A percentile compares a stretch with the other conserved stretches of the same genome.
These are phyloP conservation scores for Fusarium dimerum DNA, from an alignment of 2,329 filamentous ascomycete species.

Conservation along the genomic window DNA sequence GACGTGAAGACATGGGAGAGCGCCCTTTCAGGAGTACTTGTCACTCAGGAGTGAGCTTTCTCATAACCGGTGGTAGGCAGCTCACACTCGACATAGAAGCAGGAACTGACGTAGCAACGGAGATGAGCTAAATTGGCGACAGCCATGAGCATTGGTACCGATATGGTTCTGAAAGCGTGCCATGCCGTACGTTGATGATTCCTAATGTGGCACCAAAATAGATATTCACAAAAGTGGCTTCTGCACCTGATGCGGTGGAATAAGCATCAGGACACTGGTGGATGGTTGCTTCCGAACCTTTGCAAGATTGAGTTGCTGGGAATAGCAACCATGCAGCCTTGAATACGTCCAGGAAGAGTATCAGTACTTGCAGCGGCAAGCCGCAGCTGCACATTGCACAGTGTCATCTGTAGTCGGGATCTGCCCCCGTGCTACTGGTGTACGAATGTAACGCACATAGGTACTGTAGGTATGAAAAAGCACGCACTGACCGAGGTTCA, in stretches of 20 bases:
- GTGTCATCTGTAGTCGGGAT: slow-evolving; percentile 10
- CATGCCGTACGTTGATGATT: neutral
- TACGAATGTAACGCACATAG: slow-evolving; percentile 15
- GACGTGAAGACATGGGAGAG: too few relatives aligned
- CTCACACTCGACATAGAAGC: too few relatives aligned
- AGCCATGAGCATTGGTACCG: too few relatives aligned
- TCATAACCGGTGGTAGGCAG: too few relatives aligned
- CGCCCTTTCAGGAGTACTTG: too few relatives aligned
- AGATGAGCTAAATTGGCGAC: too few relatives aligned
- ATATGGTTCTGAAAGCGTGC: too few relatives aligned
- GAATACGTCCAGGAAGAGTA: slow-evolving; percentile 8
- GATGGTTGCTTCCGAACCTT: neutral
- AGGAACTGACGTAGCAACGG: too few relatives aligned
- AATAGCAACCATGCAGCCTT: slow-evolving; percentile 1
- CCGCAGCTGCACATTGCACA: slow-evolving; percentile 25
- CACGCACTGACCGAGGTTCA: slow-evolving; percentile 15
- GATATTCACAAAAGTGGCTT: neutral
- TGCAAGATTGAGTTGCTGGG: neutral
- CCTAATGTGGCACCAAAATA: neutral
- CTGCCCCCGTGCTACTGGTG: slow-evolving; percentile 25
- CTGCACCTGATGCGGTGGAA: neutral
- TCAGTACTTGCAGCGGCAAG: slow-evolving; percentile 29
- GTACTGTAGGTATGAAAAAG: neutral
- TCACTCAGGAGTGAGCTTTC: too few relatives aligned
- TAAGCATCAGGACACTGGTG: neutral